Base-by-base conservation (phyloP, 2,329 filamentous ascomycete genomes). In the Gyromitra esculenta region DNA sequence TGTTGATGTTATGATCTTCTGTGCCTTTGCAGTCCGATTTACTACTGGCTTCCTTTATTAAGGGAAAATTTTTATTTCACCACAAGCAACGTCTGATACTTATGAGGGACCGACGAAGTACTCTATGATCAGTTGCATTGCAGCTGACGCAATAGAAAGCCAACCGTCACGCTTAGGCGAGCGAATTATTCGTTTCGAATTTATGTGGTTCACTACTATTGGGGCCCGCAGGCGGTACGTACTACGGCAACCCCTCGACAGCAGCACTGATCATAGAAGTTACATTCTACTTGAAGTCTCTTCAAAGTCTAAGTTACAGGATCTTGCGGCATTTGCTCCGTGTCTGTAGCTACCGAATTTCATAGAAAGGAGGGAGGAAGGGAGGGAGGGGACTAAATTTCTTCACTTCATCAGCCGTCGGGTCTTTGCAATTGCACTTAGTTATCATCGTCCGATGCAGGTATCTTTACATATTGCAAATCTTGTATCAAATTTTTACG, bases 41-140 rank as follows among this genome's bases (percentile, higher is more conserved):
- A 59, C 59, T 59, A 70, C 66, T 59, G 72, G 65, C 35, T 70
- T 65, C 41, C 60, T 65, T 25, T 70, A 39, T 41, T 75, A 18
- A 43, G 31, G 54, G 57, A 41, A 35, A 48, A 18, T 65, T 41
- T 39, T 31, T 31, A 31, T 65, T 72, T 72, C 63, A 57, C 60
- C 69, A 65, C 60, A 59, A 52, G 64, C 50, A 60, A 57, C 13
- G 39, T 64, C 72, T 52, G 64, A 69, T 70, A 75, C 64, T 48
- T 69, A 69, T 45, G 57, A 69, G 71, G 45, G 8, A 59, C 45
- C 52, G 52, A 52, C 52, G 52, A 52, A 15, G 31, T 60, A 48
- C 57, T 71, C 41, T 68, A 75, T 75, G 72, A 75, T 75, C 72
- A 71, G 66, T 70, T 75, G 72, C 72, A 75, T 75, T 75, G 72